phyloP scores from a whole-genome alignment of 306 rosid genomes.

The Cicer yamashitae region DNA sequence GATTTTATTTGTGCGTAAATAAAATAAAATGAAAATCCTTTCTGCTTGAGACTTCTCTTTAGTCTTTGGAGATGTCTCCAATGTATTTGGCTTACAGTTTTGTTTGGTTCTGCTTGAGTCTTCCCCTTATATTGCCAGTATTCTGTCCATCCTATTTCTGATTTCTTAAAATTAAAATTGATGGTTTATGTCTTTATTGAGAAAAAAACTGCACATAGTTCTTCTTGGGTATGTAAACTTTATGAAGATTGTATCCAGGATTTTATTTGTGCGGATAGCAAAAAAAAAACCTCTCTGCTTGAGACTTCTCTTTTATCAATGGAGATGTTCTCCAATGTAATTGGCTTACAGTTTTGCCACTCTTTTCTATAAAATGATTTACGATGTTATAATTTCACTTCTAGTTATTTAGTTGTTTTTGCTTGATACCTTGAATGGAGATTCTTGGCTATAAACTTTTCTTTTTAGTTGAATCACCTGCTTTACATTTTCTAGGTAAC shows the following conservation, averaged over 20 bases:
- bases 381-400: not conserved
- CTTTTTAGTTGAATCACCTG: too few species aligned
- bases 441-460: too few species aligned
- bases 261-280: slow-evolving; percentile 81
- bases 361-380: not conserved
- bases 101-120: not conserved
- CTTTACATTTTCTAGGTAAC: too few species aligned
- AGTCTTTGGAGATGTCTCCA: slow-evolving; percentile 58
- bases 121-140: not conserved
- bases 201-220: slow-evolving; percentile 59
- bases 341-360: slow-evolving; percentile 60
- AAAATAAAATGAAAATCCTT: slow-evolving; percentile 56
- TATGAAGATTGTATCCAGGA: slow-evolving; percentile 55
- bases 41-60: slow-evolving; percentile 88
- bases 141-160: not conserved
- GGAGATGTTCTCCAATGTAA: slow-evolving; percentile 87
- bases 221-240: slow-evolving; percentile 65
- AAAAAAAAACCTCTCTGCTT: slow-evolving; percentile 78
- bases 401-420: not conserved
- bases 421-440: not conserved
- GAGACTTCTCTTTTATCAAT: slow-evolving; percentile 64
- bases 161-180: not conserved
- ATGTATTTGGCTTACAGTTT: slow-evolving; percentile 74
- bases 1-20: slow-evolving; percentile 88
- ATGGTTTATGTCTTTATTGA: not conserved